Evolutionary conservation across 805 yeast genomes (phyloP), one percentile per base, ranked within the genome.

Genomic region (Candida insectalens): DNA sequence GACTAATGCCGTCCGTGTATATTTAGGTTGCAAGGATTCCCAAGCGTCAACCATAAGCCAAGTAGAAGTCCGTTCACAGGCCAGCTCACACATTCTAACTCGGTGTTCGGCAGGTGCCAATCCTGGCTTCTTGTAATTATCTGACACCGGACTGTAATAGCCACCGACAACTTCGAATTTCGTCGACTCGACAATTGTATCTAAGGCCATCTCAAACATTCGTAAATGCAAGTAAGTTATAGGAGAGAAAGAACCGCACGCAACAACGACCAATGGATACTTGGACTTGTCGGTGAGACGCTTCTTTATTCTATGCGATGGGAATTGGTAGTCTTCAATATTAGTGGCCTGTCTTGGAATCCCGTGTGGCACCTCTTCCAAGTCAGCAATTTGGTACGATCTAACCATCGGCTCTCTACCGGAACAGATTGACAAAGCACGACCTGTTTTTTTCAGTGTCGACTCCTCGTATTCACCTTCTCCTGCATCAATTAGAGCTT

Each of bases 31-130:
- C 39, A 92, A 65, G 3, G 94, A 80, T 61, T 92, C 98, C 98
- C 98, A 92, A 1, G 97, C 96, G 56, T 92, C 98, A 19, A 92
- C 98, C 98, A 92, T 92, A 26, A 92, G 67, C 98, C 98, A 92
- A 19, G 89, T 77, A 4, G 92, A 77, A 0, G 98, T 92, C 49
- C 98, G 69, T 53, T 92, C 98, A 58, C 98, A 88, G 0, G 96
- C 97, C 51, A 92, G 67, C 55, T 92, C 98, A 59, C 98, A 87
- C 98, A 92, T 92, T 34, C 97, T 69, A 8, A 92, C 98, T 37
- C 98, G 72, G 56, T 92, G 96, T 41, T 67, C 69, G 0, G 96
- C 68, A 0, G 83, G 76, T 1, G 98, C 97, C 35, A 92, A 64
- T 0, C 98, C 98, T 28, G 84, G 85, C 58, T 92, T 92, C 51